Percentiles rank a stretch among this genome's conserved stretches.
phyloP scores from a whole-genome alignment of 768 basidiomycete species.

The Brasilioporus rufonigricans region DNA sequence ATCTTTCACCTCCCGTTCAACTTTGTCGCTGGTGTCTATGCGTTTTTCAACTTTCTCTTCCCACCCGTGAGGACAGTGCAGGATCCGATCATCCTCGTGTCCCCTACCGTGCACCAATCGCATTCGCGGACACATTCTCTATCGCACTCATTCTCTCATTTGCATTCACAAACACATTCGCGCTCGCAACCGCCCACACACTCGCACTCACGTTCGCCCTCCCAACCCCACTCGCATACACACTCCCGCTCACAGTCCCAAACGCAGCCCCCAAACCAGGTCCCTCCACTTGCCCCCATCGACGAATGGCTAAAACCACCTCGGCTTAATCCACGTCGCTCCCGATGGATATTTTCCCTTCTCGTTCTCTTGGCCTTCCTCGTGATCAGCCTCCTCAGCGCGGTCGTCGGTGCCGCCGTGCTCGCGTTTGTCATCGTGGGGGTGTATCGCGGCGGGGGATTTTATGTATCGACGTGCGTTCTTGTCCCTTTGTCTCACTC shows the following conservation, averaged over 20 bases:
- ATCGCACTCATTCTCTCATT: not conserved
- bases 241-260: not conserved
- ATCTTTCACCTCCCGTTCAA: constrained; percentile 44
- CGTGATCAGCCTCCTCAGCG: constrained; percentile 16
- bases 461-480: not conserved
- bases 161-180: not conserved
- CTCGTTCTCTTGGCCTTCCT: constrained; percentile 40
- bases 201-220: not conserved
- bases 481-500: not conserved
- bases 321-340: constrained; percentile 34
- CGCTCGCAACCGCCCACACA: not conserved
- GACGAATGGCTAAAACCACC: constrained; percentile 15
- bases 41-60: constrained; percentile 41
- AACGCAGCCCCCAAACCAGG: not conserved
- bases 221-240: too few species aligned
- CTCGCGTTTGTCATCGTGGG: constrained; percentile 28
- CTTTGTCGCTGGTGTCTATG: constrained; percentile 38
- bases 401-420: constrained; percentile 22
- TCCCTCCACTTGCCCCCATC: not conserved
- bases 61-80: constrained; percentile 28
- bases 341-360: constrained; percentile 38
- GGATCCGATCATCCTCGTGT: constrained; percentile 1
- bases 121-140: not conserved
- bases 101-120: not conserved
- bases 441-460: not conserved